Base-by-base conservation (phyloP, 495 filamentous ascomycete species). In the Hyaloscypha hepaticicola region DNA sequence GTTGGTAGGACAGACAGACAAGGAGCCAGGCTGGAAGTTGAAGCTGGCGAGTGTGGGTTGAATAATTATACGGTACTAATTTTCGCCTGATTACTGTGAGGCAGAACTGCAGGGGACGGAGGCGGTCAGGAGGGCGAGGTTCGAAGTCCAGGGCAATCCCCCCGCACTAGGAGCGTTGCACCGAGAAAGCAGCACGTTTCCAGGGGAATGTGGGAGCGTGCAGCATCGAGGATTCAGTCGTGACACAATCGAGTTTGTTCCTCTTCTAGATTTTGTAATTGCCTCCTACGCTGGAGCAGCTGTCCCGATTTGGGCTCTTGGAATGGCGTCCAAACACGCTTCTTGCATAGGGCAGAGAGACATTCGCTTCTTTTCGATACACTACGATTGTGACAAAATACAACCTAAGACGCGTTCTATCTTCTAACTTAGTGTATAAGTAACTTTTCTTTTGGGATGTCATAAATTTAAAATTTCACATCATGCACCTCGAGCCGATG, bases 1-100 rank as follows among this genome's bases (percentile, higher is more conserved):
- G 61, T 60, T 63, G 60, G 60, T 56, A 31, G 19, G 52, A 58
- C 45, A 58, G 38, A 25, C 38, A 45, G 38, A 19, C 25, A 38
- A 14, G 22, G 52, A 67, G 53, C n/a, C n/a, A n/a, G n/a, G n/a
- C 65, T 27, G 41, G 33, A 31, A 16, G 48, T 26, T 60, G 60
- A 29, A 26, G 29, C 62, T 65, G 63, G 52, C 41, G 38, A 33
- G 33, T 22, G 24, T 21, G 16, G 22, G 38, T 27, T 58, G 29
- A 64, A 50, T 58, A 58, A 24, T 58, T 27, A 50, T 57, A 27
- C 59, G 45, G 51, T 26, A n/a, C n/a, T n/a, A n/a, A 27, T 65
- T 58, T 51, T 65, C 52, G 50, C 50, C 8, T 25, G 48, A 24
- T 21, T 9, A 53, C 3, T 45, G 19, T 33, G 19, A 45, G 38